Conservation (phyloP, 495 filamentous ascomycete genomes). For the Tuber magnatum region DNA sequence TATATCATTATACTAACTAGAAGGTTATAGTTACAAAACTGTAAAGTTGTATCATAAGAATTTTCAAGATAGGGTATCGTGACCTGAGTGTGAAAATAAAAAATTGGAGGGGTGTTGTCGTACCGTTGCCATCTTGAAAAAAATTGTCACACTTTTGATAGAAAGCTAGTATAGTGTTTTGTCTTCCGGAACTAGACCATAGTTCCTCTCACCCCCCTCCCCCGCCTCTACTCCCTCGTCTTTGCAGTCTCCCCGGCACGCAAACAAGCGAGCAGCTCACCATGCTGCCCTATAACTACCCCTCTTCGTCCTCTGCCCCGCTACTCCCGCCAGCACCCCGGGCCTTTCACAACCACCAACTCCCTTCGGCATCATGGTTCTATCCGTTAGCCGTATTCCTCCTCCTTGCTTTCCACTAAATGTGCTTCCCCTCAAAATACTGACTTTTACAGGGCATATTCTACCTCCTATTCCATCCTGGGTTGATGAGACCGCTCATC, state of each 20-base stretch:
- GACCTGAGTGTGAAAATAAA: too few relatives aligned
- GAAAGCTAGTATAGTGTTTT: too few relatives aligned
- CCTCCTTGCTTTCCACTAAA: too few relatives aligned
- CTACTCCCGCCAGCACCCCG: conserved; percentile 22
- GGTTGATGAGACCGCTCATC: conserved; percentile 61
- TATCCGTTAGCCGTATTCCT: conserved; percentile 25
- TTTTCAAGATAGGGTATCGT: too few relatives aligned
- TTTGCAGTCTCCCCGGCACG: neutral
- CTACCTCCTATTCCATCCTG: conserved; percentile 65
- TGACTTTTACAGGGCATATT: conserved; percentile 58
- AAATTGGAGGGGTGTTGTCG: too few relatives aligned
- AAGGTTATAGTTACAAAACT: too few relatives aligned
- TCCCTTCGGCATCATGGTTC: conserved; percentile 25
- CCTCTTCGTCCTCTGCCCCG: conserved; percentile 21
- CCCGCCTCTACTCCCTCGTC: neutral
- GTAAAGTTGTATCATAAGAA: too few relatives aligned
- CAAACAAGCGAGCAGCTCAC: neutral
- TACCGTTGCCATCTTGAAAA: too few relatives aligned
- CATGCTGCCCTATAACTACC: conserved; percentile 2
- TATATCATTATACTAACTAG: too few relatives aligned
- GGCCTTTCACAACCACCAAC: conserved; percentile 21
- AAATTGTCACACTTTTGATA: too few relatives aligned
- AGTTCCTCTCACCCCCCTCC: neutral
- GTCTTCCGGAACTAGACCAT: too few relatives aligned
- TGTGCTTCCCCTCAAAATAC: neutral